Evolutionary conservation across 2,329 filamentous ascomycete species (phyloP).

Genomic region (Clarireedia sp.): DNA sequence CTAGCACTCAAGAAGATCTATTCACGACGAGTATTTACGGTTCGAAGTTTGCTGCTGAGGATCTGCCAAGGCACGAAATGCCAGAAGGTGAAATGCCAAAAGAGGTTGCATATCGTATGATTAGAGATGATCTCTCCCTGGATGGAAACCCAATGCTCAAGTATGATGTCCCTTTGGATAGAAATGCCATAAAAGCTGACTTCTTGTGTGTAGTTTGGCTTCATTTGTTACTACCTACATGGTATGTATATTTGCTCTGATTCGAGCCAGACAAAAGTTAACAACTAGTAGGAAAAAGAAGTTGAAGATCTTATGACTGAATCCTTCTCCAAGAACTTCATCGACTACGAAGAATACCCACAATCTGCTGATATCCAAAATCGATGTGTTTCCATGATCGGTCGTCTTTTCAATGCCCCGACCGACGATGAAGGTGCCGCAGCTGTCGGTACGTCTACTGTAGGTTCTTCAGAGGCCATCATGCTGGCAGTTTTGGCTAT

Average conservation of each 20-base stretch:
- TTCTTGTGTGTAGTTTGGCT: constrained; percentile 54
- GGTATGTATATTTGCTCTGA: constrained; percentile 40
- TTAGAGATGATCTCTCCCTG: constrained; percentile 86
- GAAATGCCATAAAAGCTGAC: constrained; percentile 3
- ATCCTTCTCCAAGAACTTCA: constrained; percentile 90
- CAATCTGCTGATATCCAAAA: constrained; percentile 81
- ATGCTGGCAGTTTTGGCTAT: constrained; percentile 80
- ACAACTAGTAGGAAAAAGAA: constrained; percentile 65
- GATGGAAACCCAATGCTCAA: constrained; percentile 87
- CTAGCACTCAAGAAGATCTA: constrained; percentile 11
- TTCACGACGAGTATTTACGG: constrained; percentile 60
- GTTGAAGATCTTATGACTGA: constrained; percentile 94
- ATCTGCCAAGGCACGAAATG: constrained; percentile 79
- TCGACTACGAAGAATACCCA: constrained; percentile 80
- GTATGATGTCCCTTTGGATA: constrained; percentile 35
- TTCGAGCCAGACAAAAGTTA: not conserved
- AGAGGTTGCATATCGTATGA: constrained; percentile 92
- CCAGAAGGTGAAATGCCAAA: constrained; percentile 84
- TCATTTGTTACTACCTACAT: constrained; percentile 96
- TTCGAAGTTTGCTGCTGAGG: constrained; percentile 70
- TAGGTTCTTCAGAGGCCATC: constrained; percentile 85
- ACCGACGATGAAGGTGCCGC: constrained; percentile 44
- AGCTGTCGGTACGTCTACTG: constrained; percentile 77
- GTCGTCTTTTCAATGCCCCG: constrained; percentile 78
- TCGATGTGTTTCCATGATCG: constrained; percentile 87